Evolutionary conservation across 345 rosid genomes (phyloP).

Genomic region (Trapa incisa): DNA sequence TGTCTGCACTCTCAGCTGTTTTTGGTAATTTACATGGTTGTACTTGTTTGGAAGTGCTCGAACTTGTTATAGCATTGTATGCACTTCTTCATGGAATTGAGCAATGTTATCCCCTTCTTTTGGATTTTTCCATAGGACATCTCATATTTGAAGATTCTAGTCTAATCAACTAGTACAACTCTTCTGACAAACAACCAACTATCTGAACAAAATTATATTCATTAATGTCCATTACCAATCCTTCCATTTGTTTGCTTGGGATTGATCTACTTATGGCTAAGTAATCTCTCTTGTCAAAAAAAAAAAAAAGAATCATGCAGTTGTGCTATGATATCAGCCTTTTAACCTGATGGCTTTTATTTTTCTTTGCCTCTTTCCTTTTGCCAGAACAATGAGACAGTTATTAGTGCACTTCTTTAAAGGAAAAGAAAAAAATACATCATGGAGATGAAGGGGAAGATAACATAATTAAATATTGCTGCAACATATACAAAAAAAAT

Average conservation of each 20-base stretch:
- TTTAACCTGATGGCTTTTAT: background rate
- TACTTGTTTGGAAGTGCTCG: conserved; percentile 51
- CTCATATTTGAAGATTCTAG: no score
- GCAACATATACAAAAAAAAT: no score
- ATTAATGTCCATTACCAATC: no score
- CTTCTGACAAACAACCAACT: no score
- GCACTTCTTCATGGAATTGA: conserved; percentile 1
- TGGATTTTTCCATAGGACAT: conserved; percentile 15
- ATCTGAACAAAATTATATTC: no score
- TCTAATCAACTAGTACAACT: no score
- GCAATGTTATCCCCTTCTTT: conserved; percentile 10
- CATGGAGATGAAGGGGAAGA: no score
- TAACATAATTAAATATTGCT: no score
- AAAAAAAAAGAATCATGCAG: background rate
- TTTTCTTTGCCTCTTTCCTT: conserved; percentile 3
- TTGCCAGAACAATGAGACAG: conserved; percentile 3
- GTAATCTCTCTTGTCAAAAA: conserved; percentile 6
- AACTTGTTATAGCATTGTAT: conserved; percentile 11
- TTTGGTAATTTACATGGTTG: conserved; percentile 21
- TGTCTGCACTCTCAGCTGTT: background rate
- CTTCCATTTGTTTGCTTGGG: conserved; percentile 5
- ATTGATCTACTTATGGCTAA: background rate
- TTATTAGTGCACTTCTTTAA: background rate
- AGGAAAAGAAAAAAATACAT: no score
- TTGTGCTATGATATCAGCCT: conserved; percentile 1